Conservation (phyloP, 768 basidiomycete genomes). For the Tricholoma furcatifolium region DNA sequence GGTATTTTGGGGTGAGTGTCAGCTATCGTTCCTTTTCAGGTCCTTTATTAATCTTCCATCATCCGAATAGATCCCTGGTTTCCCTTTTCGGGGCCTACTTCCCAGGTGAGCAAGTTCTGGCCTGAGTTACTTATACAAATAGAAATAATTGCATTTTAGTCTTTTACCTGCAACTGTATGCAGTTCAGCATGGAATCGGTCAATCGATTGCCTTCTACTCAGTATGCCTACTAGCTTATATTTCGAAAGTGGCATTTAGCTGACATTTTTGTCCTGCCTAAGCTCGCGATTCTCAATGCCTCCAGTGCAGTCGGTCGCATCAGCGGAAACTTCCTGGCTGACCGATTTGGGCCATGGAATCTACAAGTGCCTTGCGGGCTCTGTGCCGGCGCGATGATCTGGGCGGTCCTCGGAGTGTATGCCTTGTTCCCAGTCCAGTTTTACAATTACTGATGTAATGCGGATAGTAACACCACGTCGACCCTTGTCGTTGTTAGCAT, state of each 20-base stretch:
- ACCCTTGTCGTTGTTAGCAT: slow-evolving; percentile 38
- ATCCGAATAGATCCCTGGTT: not conserved
- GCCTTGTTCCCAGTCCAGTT: slow-evolving; percentile 8
- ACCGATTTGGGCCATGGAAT: slow-evolving; percentile 2
- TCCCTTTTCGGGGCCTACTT: not conserved
- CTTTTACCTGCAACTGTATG: slow-evolving; percentile 7
- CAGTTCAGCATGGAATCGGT: slow-evolving; percentile 5
- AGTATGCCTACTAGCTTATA: not conserved
- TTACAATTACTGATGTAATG: not conserved
- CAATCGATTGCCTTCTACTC: slow-evolving; percentile 3
- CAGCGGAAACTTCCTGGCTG: slow-evolving; percentile 1
- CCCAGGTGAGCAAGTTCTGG: not conserved
- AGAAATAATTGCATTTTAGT: not conserved
- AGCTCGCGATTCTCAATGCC: slow-evolving; percentile 10
- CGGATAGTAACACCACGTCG: slow-evolving; percentile 27
- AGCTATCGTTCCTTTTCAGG: not conserved
- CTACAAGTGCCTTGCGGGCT: slow-evolving; percentile 32
- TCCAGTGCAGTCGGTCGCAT: slow-evolving; percentile 1
- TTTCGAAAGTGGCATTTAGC: no score
- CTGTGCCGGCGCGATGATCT: slow-evolving; percentile 36
- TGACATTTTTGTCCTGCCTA: no score
- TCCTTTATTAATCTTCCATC: not conserved
- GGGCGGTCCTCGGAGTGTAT: slow-evolving; percentile 34
- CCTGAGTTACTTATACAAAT: not conserved
- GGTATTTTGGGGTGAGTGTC: not conserved